Evolutionary conservation across 768 basidiomycete species (phyloP).

Genomic region (Rhizopogon salebrosus): DNA sequence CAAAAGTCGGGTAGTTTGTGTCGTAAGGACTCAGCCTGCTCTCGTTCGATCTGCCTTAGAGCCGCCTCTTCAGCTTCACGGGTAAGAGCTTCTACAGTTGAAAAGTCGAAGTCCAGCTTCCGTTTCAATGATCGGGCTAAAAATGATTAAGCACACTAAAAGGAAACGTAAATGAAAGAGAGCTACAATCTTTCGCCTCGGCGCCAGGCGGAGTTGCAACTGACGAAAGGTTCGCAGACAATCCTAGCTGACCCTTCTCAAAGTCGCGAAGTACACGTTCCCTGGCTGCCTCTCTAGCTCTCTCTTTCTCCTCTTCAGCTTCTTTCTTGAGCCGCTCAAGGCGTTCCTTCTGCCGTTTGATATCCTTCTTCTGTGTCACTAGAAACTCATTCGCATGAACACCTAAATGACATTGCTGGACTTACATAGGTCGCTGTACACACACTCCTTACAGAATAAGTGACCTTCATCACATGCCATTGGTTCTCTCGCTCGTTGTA

Average conservation of each 20-base stretch:
- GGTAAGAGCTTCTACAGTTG: slow-evolving; percentile 64
- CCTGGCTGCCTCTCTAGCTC: slow-evolving; percentile 67
- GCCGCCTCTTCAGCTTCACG: slow-evolving; percentile 88
- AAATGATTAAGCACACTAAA: background rate
- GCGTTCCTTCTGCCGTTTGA: slow-evolving; percentile 83
- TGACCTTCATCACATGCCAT: slow-evolving; percentile 83
- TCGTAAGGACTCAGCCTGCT: slow-evolving; percentile 80
- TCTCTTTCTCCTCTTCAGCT: slow-evolving; percentile 73
- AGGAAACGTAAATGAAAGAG: background rate
- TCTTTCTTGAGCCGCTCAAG: slow-evolving; percentile 72
- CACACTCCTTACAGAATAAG: slow-evolving; percentile 94
- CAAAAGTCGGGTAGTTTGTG: slow-evolving; percentile 95
- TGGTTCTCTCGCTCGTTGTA: slow-evolving; percentile 79
- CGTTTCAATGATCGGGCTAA: slow-evolving; percentile 67
- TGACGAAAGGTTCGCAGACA: slow-evolving; percentile 41
- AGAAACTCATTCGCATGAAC: slow-evolving; percentile 10
- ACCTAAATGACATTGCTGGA: slow-evolving; percentile 9
- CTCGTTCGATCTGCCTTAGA: slow-evolving; percentile 71
- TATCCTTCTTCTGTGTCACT: slow-evolving; percentile 90
- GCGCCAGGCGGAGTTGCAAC: slow-evolving; percentile 33
- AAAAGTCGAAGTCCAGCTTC: slow-evolving; percentile 79
- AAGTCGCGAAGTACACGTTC: slow-evolving; percentile 89
- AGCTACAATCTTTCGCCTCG: slow-evolving; percentile 33
- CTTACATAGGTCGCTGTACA: slow-evolving; percentile 78
- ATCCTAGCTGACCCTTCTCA: slow-evolving; percentile 76